Base-by-base conservation (phyloP, 2,329 filamentous ascomycete genomes). In the Aspergillus melleus region DNA sequence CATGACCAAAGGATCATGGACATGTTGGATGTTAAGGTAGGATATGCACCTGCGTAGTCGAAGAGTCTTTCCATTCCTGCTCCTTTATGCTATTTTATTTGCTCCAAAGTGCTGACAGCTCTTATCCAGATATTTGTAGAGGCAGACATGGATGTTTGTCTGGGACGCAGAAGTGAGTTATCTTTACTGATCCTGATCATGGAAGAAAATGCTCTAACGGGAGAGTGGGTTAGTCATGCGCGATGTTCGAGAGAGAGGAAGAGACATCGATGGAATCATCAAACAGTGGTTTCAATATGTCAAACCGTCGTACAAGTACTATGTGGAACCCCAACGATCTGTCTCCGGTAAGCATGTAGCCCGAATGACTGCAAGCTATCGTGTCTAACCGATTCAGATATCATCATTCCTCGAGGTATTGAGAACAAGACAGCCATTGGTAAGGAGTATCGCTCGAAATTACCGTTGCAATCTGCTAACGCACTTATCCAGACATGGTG, bases 201-300 rank as follows among this genome's bases (percentile, higher is more conserved):
- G 50, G 8, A 14, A 52, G n/a, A 11, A 2, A 36, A n/a, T 29
- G 20, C 24, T 58, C 69, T 75, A 61, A 73, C 55, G n/a, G 36
- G 55, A 61, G 32, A 55, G 14, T 50, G 65, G 63, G 63, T 52
- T 61, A 92, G 90, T 96, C 66, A 80, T 92, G 42, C 90, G 95
- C 70, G 95, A 99, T 77, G 91, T 98, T 22, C 87, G 87, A 68
- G 91, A 96, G 69, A 88, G 95, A 70, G 94, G 91, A 3, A 86
- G 95, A 72, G 94, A 96, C 70, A 90, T 98, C 58, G 90, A 97
- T 72, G 95, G 95, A 46, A 94, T 93, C 70, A 93, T 99, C 75
- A 98, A 98, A 77, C 95, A 99, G 75, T 99, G 95, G 95, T 97
- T 98, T 74, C 81, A 80, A 11, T 99, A 90, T 73, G 95, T 99